phyloP scores from a whole-genome alignment of 352 stramenopile genomes.

The Globisporangium cylindrosporum region DNA sequence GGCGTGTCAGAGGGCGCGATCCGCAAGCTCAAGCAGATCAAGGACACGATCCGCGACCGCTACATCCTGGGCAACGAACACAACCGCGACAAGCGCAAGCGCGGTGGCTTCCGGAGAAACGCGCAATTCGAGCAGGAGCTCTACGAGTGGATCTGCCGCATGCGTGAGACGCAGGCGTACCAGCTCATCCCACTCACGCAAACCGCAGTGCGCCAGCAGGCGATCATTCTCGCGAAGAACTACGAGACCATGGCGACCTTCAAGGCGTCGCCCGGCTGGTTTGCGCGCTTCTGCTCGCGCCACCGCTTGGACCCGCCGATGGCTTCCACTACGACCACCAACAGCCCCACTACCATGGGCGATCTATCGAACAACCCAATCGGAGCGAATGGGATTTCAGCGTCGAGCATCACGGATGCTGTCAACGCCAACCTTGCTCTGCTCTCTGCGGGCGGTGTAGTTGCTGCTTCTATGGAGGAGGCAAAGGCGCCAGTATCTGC shows the following conservation, averaged over 20 bases:
- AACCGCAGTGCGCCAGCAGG: constrained; percentile 80
- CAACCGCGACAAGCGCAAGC: constrained; percentile 86
- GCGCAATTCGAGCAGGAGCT: constrained; percentile 84
- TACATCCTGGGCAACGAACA: constrained; percentile 83
- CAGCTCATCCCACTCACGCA: constrained; percentile 84
- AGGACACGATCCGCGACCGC: constrained; percentile 78
- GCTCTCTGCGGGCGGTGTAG: constrained; percentile 1
- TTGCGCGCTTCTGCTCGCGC: constrained; percentile 84
- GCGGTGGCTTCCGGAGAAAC: constrained; percentile 79
- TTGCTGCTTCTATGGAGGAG: neutral
- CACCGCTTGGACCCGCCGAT: constrained; percentile 75
- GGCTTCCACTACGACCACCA: constrained; percentile 2
- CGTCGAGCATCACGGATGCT: constrained; percentile 5
- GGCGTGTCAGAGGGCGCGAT: constrained; percentile 85
- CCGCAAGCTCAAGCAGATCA: constrained; percentile 88
- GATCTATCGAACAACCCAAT: constrained; percentile 8
- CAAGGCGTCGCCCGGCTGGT: constrained; percentile 86
- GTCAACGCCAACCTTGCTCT: constrained; percentile 6
- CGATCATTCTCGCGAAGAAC: constrained; percentile 81
- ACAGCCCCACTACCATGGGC: neutral
- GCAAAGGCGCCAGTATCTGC: neutral
- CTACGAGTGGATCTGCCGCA: constrained; percentile 83
- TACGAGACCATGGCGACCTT: constrained; percentile 84
- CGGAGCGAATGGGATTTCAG: constrained; percentile 11
- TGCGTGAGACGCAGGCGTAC: constrained; percentile 78